Base-by-base conservation (phyloP, 805 yeast species). In the Metahyphopichia silvanorum region DNA sequence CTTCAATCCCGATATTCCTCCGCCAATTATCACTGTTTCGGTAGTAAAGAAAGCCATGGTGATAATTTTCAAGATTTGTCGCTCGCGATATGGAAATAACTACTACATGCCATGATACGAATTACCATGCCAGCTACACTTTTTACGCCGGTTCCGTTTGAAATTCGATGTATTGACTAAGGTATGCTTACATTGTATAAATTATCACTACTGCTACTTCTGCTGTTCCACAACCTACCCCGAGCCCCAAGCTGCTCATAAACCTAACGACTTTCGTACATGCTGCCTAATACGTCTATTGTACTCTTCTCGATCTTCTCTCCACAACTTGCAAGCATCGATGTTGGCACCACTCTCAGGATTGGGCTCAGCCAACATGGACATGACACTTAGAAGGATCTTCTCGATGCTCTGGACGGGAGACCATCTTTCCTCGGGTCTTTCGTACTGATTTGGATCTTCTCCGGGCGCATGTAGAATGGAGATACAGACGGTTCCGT, bases 351-450 rank as follows among this genome's bases (percentile, higher is more conserved):
- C 98, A 48, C 95, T 84, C 57, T 91, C 97, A 20, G 86, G 82
- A 53, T 93, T 93, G 3, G 98, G 98, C 59, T 93, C 96, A 16
- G 97, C 95, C 39, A 93, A 70, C 97, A 93, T 89, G 50, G 95
- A 85, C 73, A 89, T 78, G 15, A 93, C 98, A 57, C 95, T 83
- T 38, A 93, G 63, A 40, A 93, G 66, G 39, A 93, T 93, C 72
- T 93, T 93, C 62, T 93, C 98, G n/a, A 93, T 89, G 53, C 95
- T 85, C 57, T 93, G 98, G 19, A 93, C 89, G 0, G 98, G 98
- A 5, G 95, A 85, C 98, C 98, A 93, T 44, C 98, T 69, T 62
- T 93, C 98, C 47, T 89, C 94, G 0, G 98, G 95, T 19, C 86
- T 63, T 58, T 93, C 98, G 61, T 93, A 93, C 72, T 83, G 88